Percentiles rank a stretch among this genome's conserved stretches.
Conservation (phyloP, 23 red algal species). For the Gracilaria domingensis region DNA sequence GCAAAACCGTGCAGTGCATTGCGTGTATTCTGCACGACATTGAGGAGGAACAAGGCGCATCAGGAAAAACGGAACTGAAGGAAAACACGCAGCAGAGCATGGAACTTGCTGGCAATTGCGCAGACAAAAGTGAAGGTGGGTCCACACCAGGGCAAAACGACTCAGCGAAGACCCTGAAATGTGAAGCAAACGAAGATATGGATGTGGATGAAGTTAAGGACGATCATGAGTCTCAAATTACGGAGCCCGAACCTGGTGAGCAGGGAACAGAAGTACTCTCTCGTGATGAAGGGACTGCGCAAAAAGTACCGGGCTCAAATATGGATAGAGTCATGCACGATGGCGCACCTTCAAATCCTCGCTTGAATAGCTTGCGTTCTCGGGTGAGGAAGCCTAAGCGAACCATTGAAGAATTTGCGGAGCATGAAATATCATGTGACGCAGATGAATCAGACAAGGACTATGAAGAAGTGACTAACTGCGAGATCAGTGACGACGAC, state of each 20-base stretch:
- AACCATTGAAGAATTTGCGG: neutral
- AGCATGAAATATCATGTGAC: neutral
- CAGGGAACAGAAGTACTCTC: neutral
- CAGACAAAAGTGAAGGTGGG: neutral
- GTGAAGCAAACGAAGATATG: neutral
- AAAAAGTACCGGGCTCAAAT: neutral
- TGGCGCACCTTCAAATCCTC: neutral
- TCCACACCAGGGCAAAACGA: neutral
- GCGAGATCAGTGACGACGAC: constrained; percentile 10
- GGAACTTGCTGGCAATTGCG: neutral
- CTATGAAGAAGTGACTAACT: neutral
- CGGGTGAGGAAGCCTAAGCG: neutral
- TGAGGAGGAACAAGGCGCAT: constrained; percentile 8
- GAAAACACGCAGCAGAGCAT: neutral
- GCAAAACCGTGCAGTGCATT: constrained; percentile 91
- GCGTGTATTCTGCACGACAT: constrained; percentile 74
- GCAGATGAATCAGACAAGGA: neutral
- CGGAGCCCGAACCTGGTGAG: neutral
- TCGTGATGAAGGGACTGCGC: neutral
- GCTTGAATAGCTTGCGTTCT: constrained; percentile 9
- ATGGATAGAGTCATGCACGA: neutral
- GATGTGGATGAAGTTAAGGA: neutral
- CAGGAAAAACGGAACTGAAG: neutral
- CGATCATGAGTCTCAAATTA: neutral
- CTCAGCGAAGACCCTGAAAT: neutral